phyloP scores from a whole-genome alignment of 495 filamentous ascomycete species.

The Physcia stellaris region DNA sequence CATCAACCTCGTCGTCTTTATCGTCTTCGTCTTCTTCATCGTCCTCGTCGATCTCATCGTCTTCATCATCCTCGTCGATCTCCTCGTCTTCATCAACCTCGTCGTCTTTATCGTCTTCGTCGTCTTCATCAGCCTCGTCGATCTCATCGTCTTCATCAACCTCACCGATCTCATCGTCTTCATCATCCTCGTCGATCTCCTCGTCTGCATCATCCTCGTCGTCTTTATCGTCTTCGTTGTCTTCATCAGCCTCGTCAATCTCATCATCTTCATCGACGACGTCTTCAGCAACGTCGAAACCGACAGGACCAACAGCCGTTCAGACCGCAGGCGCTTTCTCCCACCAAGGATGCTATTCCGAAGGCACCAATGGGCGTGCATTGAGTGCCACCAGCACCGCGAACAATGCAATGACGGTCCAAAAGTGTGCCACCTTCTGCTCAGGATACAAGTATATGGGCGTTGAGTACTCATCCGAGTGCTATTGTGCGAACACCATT shows the following conservation, averaged over 20 bases:
- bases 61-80: neutral
- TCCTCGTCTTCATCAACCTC: neutral
- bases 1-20: too few species aligned
- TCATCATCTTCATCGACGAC: neutral
- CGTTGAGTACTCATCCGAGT: constrained; percentile 5
- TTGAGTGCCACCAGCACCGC: constrained; percentile 13
- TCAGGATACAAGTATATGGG: constrained; percentile 19
- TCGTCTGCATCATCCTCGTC: neutral
- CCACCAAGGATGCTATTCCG: constrained; percentile 24
- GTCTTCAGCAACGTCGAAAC: neutral
- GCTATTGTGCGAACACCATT: constrained; percentile 8
- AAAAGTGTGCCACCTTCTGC: constrained; percentile 21
- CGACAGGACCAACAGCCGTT: constrained; percentile 5
- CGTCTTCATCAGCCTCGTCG: neutral
- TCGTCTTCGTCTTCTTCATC: too few species aligned
- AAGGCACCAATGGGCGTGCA: constrained; percentile 19
- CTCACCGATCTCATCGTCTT: neutral
- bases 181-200: neutral
- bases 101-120: neutral
- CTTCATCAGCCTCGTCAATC: neutral
- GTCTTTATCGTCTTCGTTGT: neutral
- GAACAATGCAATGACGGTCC: constrained; percentile 8
- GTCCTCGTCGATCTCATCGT: too few species aligned
- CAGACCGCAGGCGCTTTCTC: constrained; percentile 10
- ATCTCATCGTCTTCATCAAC: neutral